phyloP scores from a whole-genome alignment of 768 basidiomycete genomes.

The Hemileccinum impolitum region DNA sequence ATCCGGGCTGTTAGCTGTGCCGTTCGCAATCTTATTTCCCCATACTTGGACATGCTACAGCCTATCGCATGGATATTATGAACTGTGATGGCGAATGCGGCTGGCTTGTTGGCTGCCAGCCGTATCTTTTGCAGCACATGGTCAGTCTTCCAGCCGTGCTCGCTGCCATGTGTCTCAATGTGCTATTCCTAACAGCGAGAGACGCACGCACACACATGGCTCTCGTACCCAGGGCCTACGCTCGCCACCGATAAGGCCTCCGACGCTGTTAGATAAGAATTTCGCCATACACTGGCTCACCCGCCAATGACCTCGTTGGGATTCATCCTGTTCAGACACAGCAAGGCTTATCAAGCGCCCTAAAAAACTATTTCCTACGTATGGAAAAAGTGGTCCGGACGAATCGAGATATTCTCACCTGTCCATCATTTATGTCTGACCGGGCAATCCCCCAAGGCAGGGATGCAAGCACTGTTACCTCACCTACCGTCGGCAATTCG shows the following conservation, averaged over 20 bases:
- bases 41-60: not conserved
- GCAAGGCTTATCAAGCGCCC: constrained; percentile 16
- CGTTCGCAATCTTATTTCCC: constrained; percentile 1
- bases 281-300: constrained; percentile 8
- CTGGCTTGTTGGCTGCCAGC: not conserved
- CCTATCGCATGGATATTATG: not conserved
- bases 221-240: not conserved
- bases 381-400: not conserved
- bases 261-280: constrained; percentile 18
- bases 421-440: constrained; percentile 18
- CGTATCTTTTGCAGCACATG: too few relatives aligned
- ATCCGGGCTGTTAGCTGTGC: not conserved
- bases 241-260: constrained; percentile 1
- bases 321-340: not conserved
- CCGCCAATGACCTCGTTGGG: too few relatives aligned
- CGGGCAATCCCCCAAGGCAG: not conserved
- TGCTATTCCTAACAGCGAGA: not conserved
- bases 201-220: not conserved
- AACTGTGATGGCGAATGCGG: not conserved
- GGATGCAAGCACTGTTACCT: not conserved
- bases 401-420: constrained; percentile 5
- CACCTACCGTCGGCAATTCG: not conserved
- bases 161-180: not conserved
- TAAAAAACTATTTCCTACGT: not conserved
- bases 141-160: not conserved